phyloP scores from a whole-genome alignment of 108 stramenopile species.

The Fistulifera pelliculosa region DNA sequence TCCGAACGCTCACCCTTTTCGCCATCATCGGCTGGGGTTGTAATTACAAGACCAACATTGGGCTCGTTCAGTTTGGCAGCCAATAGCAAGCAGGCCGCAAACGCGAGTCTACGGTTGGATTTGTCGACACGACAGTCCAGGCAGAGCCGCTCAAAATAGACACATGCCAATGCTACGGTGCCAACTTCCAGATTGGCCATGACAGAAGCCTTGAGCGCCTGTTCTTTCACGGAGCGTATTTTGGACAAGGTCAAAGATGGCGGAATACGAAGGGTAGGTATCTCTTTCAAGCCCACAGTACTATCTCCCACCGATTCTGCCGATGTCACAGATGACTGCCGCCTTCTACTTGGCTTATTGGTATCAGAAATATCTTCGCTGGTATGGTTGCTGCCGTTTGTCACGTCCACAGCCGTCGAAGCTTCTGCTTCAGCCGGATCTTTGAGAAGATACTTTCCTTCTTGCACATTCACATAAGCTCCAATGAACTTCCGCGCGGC shows the following conservation, averaged over 20 bases:
- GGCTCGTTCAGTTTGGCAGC: slow-evolving; percentile 85
- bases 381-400: background rate
- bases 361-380: background rate
- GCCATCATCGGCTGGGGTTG: slow-evolving; percentile 10
- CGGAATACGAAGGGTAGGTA: slow-evolving; percentile 63
- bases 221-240: slow-evolving; percentile 78
- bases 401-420: background rate
- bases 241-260: slow-evolving; percentile 88
- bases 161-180: slow-evolving; percentile 80
- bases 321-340: slow-evolving; percentile 23
- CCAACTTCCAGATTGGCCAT: slow-evolving; percentile 73
- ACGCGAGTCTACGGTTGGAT: slow-evolving; percentile 78
- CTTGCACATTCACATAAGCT: slow-evolving; percentile 46
- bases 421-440: slow-evolving; percentile 54
- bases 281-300: background rate
- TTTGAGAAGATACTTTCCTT: slow-evolving; percentile 71
- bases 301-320: background rate
- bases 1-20: slow-evolving; percentile 14
- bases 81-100: slow-evolving; percentile 87
- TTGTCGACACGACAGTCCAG: slow-evolving; percentile 90
- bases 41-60: slow-evolving; percentile 52
- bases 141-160: slow-evolving; percentile 90
- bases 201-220: slow-evolving; percentile 67
- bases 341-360: slow-evolving; percentile 8
- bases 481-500: slow-evolving; percentile 50